Conservation (phyloP, 2,329 filamentous ascomycete genomes). For the Aspergillaceae sp. region DNA sequence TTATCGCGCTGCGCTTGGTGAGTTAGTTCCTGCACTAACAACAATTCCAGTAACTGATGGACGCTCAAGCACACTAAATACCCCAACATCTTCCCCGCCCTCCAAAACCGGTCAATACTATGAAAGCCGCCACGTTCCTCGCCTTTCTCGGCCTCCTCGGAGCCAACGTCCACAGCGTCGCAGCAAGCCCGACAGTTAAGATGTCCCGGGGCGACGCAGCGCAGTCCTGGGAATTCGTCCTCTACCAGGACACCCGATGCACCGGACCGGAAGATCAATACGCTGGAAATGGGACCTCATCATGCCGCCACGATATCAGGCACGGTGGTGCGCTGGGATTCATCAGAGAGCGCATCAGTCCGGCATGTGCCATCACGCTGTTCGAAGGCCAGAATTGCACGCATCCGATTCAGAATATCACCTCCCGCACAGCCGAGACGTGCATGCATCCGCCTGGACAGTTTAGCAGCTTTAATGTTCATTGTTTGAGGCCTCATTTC, state of each 20-base stretch:
- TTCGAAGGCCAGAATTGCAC: not conserved
- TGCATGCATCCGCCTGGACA: not conserved
- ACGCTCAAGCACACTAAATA: no score
- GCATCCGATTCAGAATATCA: not conserved
- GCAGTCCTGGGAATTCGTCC: not conserved
- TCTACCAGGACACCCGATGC: not conserved
- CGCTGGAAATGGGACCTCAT: not conserved
- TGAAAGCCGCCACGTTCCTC: not conserved
- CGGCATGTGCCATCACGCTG: not conserved
- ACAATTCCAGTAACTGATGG: no score
- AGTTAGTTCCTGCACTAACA: no score
- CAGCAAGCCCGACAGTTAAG: not conserved
- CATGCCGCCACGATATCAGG: not conserved
- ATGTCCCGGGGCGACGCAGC: not conserved
- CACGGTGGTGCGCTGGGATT: not conserved
- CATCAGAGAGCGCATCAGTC: not conserved
- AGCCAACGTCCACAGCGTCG: not conserved
- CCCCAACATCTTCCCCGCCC: constrained; percentile 1
- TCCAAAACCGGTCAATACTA: not conserved
- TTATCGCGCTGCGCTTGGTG: no score
- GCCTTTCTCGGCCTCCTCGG: not conserved
- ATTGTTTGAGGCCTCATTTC: not conserved
- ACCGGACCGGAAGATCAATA: not conserved
- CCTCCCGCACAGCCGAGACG: not conserved
- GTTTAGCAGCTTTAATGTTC: not conserved